phyloP scores from a whole-genome alignment of 768 basidiomycete genomes.

The Tubosaeta brunneosetosa region DNA sequence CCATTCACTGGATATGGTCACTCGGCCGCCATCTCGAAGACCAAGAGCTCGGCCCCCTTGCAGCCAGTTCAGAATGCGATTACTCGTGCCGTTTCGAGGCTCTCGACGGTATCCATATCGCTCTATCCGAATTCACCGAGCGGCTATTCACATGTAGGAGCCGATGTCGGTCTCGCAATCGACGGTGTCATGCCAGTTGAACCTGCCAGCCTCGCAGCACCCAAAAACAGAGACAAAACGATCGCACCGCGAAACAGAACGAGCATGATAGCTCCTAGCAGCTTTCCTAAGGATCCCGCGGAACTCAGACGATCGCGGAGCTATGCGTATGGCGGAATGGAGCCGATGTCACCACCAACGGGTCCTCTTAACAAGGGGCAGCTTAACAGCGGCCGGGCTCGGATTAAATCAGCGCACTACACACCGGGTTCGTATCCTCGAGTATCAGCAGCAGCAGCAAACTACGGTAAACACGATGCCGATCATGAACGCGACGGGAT shows the following conservation, averaged over 20 bases:
- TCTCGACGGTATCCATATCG: constrained; percentile 42
- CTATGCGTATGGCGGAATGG: constrained; percentile 52
- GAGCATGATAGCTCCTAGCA: constrained; percentile 19
- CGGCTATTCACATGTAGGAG: constrained; percentile 19
- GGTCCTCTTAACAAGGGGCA: constrained; percentile 19
- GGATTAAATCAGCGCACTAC: constrained; percentile 67
- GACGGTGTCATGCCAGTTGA: constrained; percentile 39
- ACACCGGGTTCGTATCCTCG: constrained; percentile 52
- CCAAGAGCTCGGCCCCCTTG: constrained; percentile 27
- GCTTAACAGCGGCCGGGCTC: constrained; percentile 51
- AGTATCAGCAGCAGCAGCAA: constrained; percentile 42
- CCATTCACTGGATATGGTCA: constrained; percentile 26
- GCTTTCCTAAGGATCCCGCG: constrained; percentile 16
- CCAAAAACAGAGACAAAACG: constrained; percentile 35
- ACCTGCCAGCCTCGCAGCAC: constrained; percentile 30
- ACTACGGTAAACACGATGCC: constrained; percentile 30
- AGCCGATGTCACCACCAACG: constrained; percentile 41
- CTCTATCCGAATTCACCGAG: constrained; percentile 44
- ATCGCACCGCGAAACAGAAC: constrained; percentile 14
- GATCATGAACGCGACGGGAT: constrained; percentile 33
- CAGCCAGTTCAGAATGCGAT: constrained; percentile 41
- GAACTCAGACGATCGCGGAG: constrained; percentile 31
- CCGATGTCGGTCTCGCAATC: constrained; percentile 34
- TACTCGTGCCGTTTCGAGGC: constrained; percentile 37
- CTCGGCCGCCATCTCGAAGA: constrained; percentile 18